A percentile compares a stretch with the other conserved stretches of the same genome.
phyloP scores from a whole-genome alignment of 2,329 filamentous ascomycete genomes.

The Periconia macrospinosa region DNA sequence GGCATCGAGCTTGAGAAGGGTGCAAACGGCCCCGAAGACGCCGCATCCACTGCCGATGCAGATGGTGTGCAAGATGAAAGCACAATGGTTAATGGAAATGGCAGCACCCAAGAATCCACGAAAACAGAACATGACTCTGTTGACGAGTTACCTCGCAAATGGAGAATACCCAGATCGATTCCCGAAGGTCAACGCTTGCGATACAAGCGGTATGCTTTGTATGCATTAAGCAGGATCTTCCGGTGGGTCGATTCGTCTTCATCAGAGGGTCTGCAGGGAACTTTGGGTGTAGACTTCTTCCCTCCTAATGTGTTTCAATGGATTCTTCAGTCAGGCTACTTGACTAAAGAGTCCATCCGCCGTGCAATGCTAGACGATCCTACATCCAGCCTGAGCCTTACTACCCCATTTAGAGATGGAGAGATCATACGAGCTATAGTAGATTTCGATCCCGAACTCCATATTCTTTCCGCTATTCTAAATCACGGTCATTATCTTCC shows the following conservation, averaged over 20 bases:
- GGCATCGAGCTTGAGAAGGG: slow-evolving; percentile 35
- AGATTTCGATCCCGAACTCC: slow-evolving; percentile 68
- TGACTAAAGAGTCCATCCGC: slow-evolving; percentile 49
- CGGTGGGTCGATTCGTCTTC: slow-evolving; percentile 21
- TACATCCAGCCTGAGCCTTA: slow-evolving; percentile 46
- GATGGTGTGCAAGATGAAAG: slow-evolving; percentile 24
- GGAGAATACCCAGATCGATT: slow-evolving; percentile 45
- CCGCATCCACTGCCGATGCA: slow-evolving; percentile 12
- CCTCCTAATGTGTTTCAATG: slow-evolving; percentile 60
- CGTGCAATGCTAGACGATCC: slow-evolving; percentile 39
- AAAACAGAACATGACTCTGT: slow-evolving; percentile 16
- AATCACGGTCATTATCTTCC: slow-evolving; percentile 65
- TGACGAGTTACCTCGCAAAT: slow-evolving; percentile 46
- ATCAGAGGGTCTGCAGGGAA: slow-evolving; percentile 12
- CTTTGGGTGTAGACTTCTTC: slow-evolving; percentile 48
- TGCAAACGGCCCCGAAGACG: slow-evolving; percentile 1
- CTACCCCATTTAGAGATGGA: slow-evolving; percentile 57
- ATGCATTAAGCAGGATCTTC: slow-evolving; percentile 55
- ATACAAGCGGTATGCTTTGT: slow-evolving; percentile 67
- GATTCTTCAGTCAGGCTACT: slow-evolving; percentile 59
- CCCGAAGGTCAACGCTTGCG: slow-evolving; percentile 54
- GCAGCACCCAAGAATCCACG: slow-evolving; percentile 10
- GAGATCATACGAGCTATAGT: slow-evolving; percentile 65
- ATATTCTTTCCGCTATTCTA: slow-evolving; percentile 67
- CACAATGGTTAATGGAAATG: slow-evolving; percentile 23